phyloP scores from a whole-genome alignment of 2,329 filamentous ascomycete species.

The Hansfordia pulvinata region DNA sequence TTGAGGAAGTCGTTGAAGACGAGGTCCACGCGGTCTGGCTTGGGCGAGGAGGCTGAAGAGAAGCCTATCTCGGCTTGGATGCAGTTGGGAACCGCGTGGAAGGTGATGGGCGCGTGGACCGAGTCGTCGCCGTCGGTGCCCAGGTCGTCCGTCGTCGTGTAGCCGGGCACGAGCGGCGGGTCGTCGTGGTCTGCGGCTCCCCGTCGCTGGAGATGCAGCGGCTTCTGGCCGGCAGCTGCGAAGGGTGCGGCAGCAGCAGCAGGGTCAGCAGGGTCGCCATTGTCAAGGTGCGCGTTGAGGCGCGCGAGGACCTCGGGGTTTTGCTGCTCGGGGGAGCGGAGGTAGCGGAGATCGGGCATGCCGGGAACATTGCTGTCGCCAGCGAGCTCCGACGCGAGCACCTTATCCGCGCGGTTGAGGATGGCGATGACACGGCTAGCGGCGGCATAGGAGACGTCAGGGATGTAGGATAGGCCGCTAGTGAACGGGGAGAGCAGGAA shows the following conservation, averaged over 20 bases:
- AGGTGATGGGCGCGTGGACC: conserved; percentile 59
- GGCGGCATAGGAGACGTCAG: conserved; percentile 65
- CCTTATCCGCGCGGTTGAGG: conserved; percentile 39
- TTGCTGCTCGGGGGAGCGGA: conserved; percentile 35
- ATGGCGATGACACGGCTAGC: conserved; percentile 55
- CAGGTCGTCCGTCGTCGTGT: conserved; percentile 78
- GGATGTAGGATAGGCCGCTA: conserved; percentile 62
- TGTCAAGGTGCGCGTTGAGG: too few relatives aligned
- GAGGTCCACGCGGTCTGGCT: conserved; percentile 67
- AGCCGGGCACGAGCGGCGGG: conserved; percentile 39
- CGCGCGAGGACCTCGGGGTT: too few relatives aligned
- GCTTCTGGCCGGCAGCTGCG: conserved; percentile 9
- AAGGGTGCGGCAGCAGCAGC: too few relatives aligned
- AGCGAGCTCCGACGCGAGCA: conserved; percentile 29
- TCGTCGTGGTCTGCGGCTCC: conserved; percentile 9
- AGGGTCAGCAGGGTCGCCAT: too few relatives aligned
- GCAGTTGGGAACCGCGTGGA: conserved; percentile 72
- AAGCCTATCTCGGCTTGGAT: conserved; percentile 59
- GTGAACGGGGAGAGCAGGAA: conserved; percentile 83
- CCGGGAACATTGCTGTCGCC: too few relatives aligned
- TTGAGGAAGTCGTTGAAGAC: conserved; percentile 89
- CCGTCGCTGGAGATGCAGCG: too few relatives aligned
- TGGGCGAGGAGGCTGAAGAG: too few relatives aligned
- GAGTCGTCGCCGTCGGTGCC: conserved; percentile 85
- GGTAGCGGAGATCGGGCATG: conserved; percentile 28